Evolutionary conservation across 139 green algal species (phyloP).

Genomic region (Chlorella ohadii): DNA sequence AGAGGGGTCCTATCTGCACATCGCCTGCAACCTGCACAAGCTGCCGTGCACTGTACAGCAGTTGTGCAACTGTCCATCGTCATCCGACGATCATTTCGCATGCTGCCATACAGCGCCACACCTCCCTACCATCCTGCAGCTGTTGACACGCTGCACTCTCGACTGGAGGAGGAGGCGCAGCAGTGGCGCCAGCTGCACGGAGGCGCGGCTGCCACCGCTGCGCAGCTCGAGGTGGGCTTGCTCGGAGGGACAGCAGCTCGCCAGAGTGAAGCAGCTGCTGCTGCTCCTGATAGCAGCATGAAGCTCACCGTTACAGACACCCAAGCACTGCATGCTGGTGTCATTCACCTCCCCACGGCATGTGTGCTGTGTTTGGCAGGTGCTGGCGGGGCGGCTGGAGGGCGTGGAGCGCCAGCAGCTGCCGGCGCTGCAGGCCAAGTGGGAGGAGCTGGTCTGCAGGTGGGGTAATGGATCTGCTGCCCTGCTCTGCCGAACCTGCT

Average conservation of each 20-base stretch:
- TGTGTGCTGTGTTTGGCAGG: not conserved
- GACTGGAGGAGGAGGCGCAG: constrained; percentile 18
- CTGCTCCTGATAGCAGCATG: no score
- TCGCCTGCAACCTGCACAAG: not conserved
- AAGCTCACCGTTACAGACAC: no score
- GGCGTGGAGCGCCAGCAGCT: constrained; percentile 12
- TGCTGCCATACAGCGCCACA: no score
- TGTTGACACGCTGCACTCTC: constrained; percentile 7
- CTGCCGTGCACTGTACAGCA: not conserved
- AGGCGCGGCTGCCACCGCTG: not conserved
- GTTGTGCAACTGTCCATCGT: no score
- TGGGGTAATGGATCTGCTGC: not conserved
- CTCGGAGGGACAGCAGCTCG: no score
- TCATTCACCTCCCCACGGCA: no score
- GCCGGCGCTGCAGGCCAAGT: constrained; percentile 11
- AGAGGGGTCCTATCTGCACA: no score
- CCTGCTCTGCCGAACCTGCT: no score
- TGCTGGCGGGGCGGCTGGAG: constrained; percentile 10
- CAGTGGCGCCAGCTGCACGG: constrained; percentile 25
- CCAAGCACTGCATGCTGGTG: no score
- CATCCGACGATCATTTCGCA: no score
- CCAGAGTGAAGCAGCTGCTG: no score
- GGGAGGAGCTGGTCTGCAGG: constrained; percentile 9
- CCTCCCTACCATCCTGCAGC: not conserved
- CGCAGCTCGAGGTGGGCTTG: not conserved